A percentile compares a stretch with the other conserved stretches of the same genome.
Conservation (phyloP, 169 alveolate genomes). For the Plasmodium malariae region DNA sequence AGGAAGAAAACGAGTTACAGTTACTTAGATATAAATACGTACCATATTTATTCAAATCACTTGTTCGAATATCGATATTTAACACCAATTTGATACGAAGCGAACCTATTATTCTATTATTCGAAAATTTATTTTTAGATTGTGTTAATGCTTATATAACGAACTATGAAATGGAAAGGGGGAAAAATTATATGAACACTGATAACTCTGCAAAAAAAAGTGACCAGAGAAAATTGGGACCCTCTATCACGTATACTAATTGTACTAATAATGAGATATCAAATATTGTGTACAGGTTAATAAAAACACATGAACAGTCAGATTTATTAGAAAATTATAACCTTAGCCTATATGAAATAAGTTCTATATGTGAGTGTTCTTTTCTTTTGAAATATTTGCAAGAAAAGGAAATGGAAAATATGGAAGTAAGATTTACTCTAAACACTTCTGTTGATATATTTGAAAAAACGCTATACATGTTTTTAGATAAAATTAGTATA, state of each 20-base stretch:
- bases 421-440: background rate
- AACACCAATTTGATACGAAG: background rate
- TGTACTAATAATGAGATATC: too few species aligned
- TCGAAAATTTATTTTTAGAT: constrained; percentile 11
- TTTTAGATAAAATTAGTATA: constrained; percentile 14
- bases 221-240: background rate
- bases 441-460: constrained; percentile 31
- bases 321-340: background rate
- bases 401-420: background rate
- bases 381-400: constrained; percentile 37
- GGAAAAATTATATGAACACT: background rate
- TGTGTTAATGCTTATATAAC: constrained; percentile 23
- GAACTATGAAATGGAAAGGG: background rate
- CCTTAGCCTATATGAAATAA: constrained; percentile 43
- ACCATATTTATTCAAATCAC: constrained; percentile 41
- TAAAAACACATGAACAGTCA: too few species aligned
- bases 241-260: too few species aligned
- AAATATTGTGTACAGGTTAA: too few species aligned
- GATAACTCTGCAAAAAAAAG: background rate
- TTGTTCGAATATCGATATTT: constrained; percentile 13
- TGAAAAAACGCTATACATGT: constrained; percentile 46
- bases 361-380: constrained; percentile 68
- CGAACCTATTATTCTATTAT: background rate
- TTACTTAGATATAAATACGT: constrained; percentile 3
- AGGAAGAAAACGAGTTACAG: background rate